Evolutionary conservation across 306 rosid genomes (phyloP), one percentile per base, ranked within the genome.

Genomic region (Castanospermum australe): DNA sequence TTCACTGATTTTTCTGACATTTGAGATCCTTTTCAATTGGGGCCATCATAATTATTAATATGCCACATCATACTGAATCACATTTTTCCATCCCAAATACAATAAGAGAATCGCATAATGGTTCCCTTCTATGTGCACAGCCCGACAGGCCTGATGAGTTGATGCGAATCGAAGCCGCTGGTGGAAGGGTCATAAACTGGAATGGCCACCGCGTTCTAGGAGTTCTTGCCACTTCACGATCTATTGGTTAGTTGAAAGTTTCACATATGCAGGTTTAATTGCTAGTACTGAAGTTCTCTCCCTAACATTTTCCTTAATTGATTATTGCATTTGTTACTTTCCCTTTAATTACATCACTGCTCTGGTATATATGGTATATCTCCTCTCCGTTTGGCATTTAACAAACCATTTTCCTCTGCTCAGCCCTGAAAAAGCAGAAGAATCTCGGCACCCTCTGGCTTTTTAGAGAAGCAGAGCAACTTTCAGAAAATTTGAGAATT

Each of bases 191-290:
- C 74, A 88, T 94, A 32, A 86, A 87, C 86, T 94, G 97, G 99
- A 89, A 94, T 60, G 99, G 99, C 45, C 86, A 83, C 51, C 99
- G 97, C 8, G 93, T 94, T 71, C 90, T 92, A 0, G 99, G 99
- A 63, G 99, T 94, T 78, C 97, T 94, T 67, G 88, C 95, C 67
- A 92, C 99, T 76, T 94, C 99, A 2, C 90, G 99, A 84, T 94
- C 97, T 60, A 87, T 94, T 71, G 99, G 99, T 92, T 78, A 13
- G 82, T 83, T 5, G 1, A 30, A 61, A 2, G 12, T 66, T 73
- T 59, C 20, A 22, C 6, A 55, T 15, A 18, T 64, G 5, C n/a
- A 20, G 50, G 2, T 69, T 45, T 15, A 45, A 5, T 6, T 45
- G 4, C 39, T 59, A 47, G 9, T 75, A 0, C n/a, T n/a, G n/a